phyloP scores from a whole-genome alignment of 2,329 filamentous ascomycete genomes.

The Cladosporium sp. region DNA sequence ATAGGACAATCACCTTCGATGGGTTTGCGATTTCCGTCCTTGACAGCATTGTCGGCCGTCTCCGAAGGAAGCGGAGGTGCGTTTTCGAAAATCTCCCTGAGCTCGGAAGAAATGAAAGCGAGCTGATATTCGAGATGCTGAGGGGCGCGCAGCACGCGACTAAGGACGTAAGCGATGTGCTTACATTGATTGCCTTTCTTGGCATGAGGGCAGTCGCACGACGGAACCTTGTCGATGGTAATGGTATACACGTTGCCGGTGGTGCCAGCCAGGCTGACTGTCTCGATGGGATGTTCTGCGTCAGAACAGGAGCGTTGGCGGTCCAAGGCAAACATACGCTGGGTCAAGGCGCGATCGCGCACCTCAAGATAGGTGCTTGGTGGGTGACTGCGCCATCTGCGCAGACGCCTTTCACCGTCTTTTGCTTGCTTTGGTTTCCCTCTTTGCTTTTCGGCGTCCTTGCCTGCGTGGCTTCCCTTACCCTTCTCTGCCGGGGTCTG shows the following conservation, averaged over 20 bases:
- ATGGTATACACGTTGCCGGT: conserved; percentile 59
- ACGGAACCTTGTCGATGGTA: conserved; percentile 46
- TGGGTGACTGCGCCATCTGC: conserved; percentile 19
- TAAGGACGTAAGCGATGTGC: conserved; percentile 56
- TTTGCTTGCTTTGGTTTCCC: conserved; percentile 15
- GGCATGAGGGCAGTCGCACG: conserved; percentile 27
- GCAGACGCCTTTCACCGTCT: conserved; percentile 23
- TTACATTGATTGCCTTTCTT: conserved; percentile 51
- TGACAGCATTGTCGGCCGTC: conserved; percentile 24
- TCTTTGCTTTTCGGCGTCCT: not conserved
- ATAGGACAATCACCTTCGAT: conserved; percentile 59
- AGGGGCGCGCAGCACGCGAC: conserved; percentile 52
- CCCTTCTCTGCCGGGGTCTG: not conserved
- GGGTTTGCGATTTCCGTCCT: conserved; percentile 49
- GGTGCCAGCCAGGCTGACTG: conserved; percentile 52
- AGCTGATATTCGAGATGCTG: conserved; percentile 53
- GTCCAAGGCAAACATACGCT: conserved; percentile 28
- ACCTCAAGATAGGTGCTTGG: conserved; percentile 21
- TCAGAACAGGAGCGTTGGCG: conserved; percentile 16
- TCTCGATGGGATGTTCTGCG: conserved; percentile 43
- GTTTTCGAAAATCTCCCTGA: conserved; percentile 50
- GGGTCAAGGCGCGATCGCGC: conserved; percentile 25
- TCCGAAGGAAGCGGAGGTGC: conserved; percentile 46
- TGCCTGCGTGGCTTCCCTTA: not conserved
- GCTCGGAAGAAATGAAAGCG: conserved; percentile 53